These are phyloP conservation scores for Blastobotrys arbuscula DNA, from an alignment of 1,139 yeast species.

Conservation along the genomic window DNA sequence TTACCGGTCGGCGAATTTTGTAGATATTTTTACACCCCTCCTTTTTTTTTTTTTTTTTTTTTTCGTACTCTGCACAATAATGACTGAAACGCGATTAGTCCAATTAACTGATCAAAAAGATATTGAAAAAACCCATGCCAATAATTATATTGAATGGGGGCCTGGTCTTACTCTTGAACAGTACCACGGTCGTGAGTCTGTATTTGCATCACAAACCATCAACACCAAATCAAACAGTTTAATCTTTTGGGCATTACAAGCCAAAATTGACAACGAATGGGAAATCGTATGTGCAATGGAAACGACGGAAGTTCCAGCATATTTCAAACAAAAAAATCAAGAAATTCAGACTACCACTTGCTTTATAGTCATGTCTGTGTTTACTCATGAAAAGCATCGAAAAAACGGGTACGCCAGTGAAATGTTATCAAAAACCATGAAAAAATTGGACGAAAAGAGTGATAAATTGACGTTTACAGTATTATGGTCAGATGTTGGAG, in stretches of 20 bases:
- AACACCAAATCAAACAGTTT: slow-evolving; percentile 16
- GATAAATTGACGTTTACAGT: slow-evolving; percentile 37
- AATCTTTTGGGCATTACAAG: slow-evolving; percentile 28
- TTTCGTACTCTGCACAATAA: too few relatives aligned
- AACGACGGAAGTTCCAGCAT: slow-evolving; percentile 41
- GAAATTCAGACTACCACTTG: slow-evolving; percentile 34
- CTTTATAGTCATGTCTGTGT: slow-evolving; percentile 63
- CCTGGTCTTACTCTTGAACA: slow-evolving; percentile 26
- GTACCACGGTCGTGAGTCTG: slow-evolving; percentile 28
- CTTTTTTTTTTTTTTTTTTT: too few relatives aligned
- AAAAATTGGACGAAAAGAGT: slow-evolving; percentile 37
- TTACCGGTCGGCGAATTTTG: too few relatives aligned
- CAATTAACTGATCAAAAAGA: slow-evolving; percentile 36
- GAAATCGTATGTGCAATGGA: slow-evolving; percentile 44
- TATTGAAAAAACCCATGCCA: slow-evolving; percentile 44
- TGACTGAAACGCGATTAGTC: background rate
- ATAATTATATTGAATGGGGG: slow-evolving; percentile 52
- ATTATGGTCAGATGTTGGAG: slow-evolving; percentile 70
- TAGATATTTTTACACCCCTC: too few relatives aligned
- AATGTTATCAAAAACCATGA: slow-evolving; percentile 43
- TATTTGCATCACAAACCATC: slow-evolving; percentile 17
- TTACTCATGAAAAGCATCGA: slow-evolving; percentile 50
- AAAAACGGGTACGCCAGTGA: slow-evolving; percentile 59
- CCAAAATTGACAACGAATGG: slow-evolving; percentile 14
- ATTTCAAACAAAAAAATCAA: slow-evolving; percentile 25